Percentiles rank a stretch among this genome's conserved stretches.
Conservation (phyloP, 306 rosid species). For the Delonix regia region DNA sequence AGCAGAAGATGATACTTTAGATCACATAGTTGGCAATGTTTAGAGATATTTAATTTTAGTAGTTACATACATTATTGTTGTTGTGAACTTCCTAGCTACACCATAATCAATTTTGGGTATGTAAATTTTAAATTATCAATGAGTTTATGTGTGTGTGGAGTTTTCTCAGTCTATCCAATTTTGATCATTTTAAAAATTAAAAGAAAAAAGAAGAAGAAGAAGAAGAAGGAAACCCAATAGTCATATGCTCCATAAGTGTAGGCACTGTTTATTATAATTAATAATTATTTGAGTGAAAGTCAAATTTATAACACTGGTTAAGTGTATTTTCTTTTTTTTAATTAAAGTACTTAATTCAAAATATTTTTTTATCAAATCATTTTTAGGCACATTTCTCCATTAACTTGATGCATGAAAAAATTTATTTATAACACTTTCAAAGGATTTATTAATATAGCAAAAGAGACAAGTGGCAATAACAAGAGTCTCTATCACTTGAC, state of each 20-base stretch:
- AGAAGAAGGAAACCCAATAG: background rate
- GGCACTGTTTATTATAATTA: background rate
- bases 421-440: too few species aligned
- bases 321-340: too few species aligned
- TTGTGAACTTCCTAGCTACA: background rate
- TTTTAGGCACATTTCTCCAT: too few species aligned
- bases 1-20: slow-evolving; percentile 45
- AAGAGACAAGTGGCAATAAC: too few species aligned
- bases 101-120: background rate
- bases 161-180: background rate
- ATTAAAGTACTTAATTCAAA: too few species aligned
- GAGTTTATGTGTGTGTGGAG: background rate
- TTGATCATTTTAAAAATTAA: too few species aligned
- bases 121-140: background rate
- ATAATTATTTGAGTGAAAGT: background rate
- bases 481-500: too few species aligned
- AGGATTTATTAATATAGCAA: too few species aligned
- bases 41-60: slow-evolving; percentile 18
- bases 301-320: background rate
- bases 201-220: too few species aligned
- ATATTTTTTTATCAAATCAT: too few species aligned
- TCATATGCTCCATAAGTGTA: background rate
- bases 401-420: too few species aligned
- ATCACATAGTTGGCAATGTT: slow-evolving; percentile 27
- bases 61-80: background rate